Evolutionary conservation across 1,284 basidiomycete genomes (phyloP), one percentile per base, ranked within the genome.

Genomic region (Fomes fomentarius): DNA sequence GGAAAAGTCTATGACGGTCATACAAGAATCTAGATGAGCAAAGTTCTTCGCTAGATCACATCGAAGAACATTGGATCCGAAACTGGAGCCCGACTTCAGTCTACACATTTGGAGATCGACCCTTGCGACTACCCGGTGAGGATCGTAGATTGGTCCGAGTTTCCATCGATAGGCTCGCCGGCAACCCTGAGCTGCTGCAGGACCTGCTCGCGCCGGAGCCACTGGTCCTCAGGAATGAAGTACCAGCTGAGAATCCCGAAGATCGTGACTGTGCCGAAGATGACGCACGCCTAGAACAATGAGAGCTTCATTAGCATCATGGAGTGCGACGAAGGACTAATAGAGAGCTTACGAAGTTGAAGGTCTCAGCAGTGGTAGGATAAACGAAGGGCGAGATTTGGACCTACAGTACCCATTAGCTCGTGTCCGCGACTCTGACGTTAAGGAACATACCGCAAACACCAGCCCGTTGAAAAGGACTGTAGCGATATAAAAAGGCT

Each of bases 341-440:
- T n/a, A n/a, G 25, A 28, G 38, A 1, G 78, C 87, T 71, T 61
- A 90, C 88, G 65, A 92, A 93, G 70, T 94, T 93, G 76, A 94
- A 91, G 0, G 78, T 85, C 53, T 83, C 69, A 0, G 87, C 78
- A 8, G 75, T 82, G 33, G 91, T 87, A 2, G 93, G 91, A 76
- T 90, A 94, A 68, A 78, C 82, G 76, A 93, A 93, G 1, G 93
- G 92, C 34, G 91, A 92, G 49, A 91, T 76, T 72, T 87, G 82
- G 51, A 87, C 83, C 87, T 89, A 17, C 15, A 26, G 15, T 22
- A 8, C 40, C 21, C 3, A 39, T 10, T 17, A 8, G 34, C 14
- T n/a, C 24, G 11, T 22, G 15, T 8, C 4, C 9, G 22, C 2
- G 38, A 22, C 7, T 6, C 15, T 24, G 22, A 7, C n/a, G 31